These are phyloP conservation scores for Knoxdaviesia capensis DNA, from an alignment of 2,329 filamentous ascomycete genomes.

Conservation along the genomic window DNA sequence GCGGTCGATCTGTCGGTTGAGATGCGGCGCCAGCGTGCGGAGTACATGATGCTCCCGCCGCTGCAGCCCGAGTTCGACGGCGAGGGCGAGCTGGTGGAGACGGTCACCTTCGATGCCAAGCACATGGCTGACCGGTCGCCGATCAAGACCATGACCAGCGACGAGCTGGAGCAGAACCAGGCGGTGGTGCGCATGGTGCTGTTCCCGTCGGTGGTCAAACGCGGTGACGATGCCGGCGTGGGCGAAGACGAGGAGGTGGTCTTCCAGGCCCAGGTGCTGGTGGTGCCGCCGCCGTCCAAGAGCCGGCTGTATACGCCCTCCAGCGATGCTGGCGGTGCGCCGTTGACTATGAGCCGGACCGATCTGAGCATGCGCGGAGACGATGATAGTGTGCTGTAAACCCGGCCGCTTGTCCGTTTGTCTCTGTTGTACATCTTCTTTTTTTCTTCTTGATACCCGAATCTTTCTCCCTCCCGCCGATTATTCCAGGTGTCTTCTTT, in stretches of 20 bases:
- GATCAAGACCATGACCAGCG: constrained; percentile 37
- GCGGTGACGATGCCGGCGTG: constrained; percentile 69
- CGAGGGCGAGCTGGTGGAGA: constrained; percentile 72
- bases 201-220: constrained; percentile 92
- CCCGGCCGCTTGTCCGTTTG: background rate
- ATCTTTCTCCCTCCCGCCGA: background rate
- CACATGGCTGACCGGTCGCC: constrained; percentile 88
- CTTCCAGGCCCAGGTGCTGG: constrained; percentile 81
- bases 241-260: constrained; percentile 93
- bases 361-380: too few species aligned
- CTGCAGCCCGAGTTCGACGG: constrained; percentile 87
- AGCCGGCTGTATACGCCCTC: constrained; percentile 21
- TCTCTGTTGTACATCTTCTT: background rate
- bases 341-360: constrained; percentile 1
- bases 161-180: constrained; percentile 56
- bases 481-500: background rate
- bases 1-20: constrained; percentile 84
- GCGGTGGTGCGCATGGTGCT: constrained; percentile 79
- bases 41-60: constrained; percentile 97
- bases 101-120: constrained; percentile 73
- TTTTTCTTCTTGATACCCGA: constrained; percentile 2
- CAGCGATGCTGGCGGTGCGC: constrained; percentile 30
- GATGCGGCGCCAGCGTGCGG: constrained; percentile 91
- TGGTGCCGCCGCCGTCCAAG: constrained; percentile 30
- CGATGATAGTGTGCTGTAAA: too few species aligned